Conservation (phyloP, 2,329 filamentous ascomycete species). For the Monilinia fructigena region DNA sequence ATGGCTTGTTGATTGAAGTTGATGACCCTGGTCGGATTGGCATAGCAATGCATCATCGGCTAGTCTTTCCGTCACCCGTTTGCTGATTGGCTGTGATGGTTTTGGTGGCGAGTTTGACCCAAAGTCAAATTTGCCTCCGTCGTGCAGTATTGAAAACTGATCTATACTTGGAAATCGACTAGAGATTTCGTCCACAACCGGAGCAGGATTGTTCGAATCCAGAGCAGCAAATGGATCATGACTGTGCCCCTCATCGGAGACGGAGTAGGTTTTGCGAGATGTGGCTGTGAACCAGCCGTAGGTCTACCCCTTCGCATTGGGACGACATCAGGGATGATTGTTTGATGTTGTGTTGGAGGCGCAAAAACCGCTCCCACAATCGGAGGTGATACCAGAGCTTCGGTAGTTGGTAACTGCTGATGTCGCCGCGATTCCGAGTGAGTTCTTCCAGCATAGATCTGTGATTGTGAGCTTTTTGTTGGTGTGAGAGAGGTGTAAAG, state of each 20-base stretch:
- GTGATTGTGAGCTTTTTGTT: constrained; percentile 23
- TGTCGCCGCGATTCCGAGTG: constrained; percentile 61
- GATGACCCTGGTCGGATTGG: constrained; percentile 27
- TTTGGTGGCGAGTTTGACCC: constrained; percentile 54
- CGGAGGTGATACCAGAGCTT: constrained; percentile 52
- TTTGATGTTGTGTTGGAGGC: constrained; percentile 67
- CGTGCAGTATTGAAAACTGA: constrained; percentile 86
- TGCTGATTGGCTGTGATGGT: constrained; percentile 54
- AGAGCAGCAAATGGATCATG: constrained; percentile 88
- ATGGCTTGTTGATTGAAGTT: constrained; percentile 29
- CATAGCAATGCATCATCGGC: constrained; percentile 74
- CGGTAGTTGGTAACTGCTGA: constrained; percentile 57
- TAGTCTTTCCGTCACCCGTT: constrained; percentile 70
- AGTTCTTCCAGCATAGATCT: constrained; percentile 70
- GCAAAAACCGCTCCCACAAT: constrained; percentile 79
- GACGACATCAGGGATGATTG: constrained; percentile 80
- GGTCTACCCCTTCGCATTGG: constrained; percentile 91
- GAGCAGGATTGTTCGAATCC: constrained; percentile 61
- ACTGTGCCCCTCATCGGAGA: constrained; percentile 68
- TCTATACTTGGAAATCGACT: constrained; percentile 86
- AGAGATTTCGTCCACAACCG: constrained; percentile 74
- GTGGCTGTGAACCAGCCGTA: constrained; percentile 49
- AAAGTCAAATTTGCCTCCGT: constrained; percentile 84
- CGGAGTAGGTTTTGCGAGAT: constrained; percentile 56
- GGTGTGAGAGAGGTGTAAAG: constrained; percentile 6